A percentile compares a stretch with the other conserved stretches of the same genome.
Evolutionary conservation across 1,284 basidiomycete species (phyloP).

Genomic region (Pulchroboletus neoregius): DNA sequence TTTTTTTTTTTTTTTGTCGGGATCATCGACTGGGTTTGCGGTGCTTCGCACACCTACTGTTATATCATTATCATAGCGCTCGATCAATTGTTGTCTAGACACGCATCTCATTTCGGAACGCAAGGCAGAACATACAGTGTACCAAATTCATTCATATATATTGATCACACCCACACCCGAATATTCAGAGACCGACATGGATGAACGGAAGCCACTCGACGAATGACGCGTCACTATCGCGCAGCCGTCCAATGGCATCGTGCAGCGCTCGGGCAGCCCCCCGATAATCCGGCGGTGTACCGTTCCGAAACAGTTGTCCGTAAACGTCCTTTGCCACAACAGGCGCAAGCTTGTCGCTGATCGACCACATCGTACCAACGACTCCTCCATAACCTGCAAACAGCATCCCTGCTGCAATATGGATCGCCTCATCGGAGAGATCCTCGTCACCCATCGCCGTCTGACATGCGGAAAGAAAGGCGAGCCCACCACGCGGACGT

Average conservation of each 20-base stretch:
- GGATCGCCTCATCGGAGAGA: not conserved
- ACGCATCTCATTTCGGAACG: too few species aligned
- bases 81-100: too few species aligned
- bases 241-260: not conserved
- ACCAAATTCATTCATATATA: constrained; percentile 48
- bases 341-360: not conserved
- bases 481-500: constrained; percentile 5
- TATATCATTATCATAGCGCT: too few species aligned
- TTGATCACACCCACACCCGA: too few species aligned
- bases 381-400: not conserved
- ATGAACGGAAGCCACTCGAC: not conserved
- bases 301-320: not conserved
- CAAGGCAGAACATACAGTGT: too few species aligned
- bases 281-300: not conserved
- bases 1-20: too few species aligned
- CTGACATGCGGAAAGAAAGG: constrained; percentile 1
- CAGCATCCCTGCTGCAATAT: not conserved
- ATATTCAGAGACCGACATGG: constrained; percentile 2
- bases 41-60: too few species aligned
- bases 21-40: too few species aligned
- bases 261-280: constrained; percentile 2
- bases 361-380: not conserved
- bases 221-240: not conserved
- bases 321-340: constrained; percentile 5
- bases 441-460: not conserved